Base-by-base conservation (phyloP, 140 eudicot species). In the Erigeron philadelphicus region DNA sequence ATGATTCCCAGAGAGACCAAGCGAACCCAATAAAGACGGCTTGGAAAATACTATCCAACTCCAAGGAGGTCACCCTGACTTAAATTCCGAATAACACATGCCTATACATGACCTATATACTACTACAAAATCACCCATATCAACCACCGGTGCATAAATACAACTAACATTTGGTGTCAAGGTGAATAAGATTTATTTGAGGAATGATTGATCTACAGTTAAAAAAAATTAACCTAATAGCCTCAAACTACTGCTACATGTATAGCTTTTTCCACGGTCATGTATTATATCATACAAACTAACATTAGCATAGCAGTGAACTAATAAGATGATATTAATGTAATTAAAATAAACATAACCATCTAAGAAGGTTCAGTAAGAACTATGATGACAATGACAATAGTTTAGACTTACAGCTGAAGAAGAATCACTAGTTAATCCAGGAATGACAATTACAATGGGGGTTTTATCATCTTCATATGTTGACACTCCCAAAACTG, bases 341-440 rank as follows among this genome's bases (percentile, higher is more conserved):
- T 31, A 31, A 31, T 31, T 31, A 31, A 31, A 31, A 31, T 15
- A 35, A 16, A 60, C 61, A 66, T 12, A 48, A 71, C 48, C 47
- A 57, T 25, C 12, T 43, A 19, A 47, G 53, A 25, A 80, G 67
- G 44, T 49, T 56, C 71, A 76, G 25, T 57, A 74, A 52, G 54
- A 59, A 75, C 15, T 50, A n/a, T 48, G 23, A 49, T 57, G 48
- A 66, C 40, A 71, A 35, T 45, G 65, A 47, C 66, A 63, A 62
- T 38, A 68, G 45, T 12, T 40, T 61, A 35, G 73, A 76, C 96
- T 86, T 83, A 89, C 98, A 61, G 88, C 80, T 72, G 96, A 84
- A 81, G 87, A 78, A 50, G 98, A 89, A 82, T 93, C 98, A 81
- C 98, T 93, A 41, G 93, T 89, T 57, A 93, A 76, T 54, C 98